Evolutionary conservation across 2,329 filamentous ascomycete genomes (phyloP).

Genomic region (Scedosporium boydii): DNA sequence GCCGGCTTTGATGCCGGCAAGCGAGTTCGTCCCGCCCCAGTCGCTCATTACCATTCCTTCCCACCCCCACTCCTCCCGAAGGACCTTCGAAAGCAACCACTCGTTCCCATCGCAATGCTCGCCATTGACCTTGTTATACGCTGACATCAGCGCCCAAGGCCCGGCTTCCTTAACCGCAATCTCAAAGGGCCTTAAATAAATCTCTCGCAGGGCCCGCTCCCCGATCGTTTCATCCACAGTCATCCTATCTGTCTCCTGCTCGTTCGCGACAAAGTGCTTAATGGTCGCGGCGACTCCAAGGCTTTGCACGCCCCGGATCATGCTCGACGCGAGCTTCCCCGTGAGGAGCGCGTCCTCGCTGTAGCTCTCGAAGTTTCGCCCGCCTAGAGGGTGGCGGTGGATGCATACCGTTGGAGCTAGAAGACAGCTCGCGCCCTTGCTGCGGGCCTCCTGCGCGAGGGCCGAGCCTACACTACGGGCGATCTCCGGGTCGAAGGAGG

Average conservation of each 20-base stretch:
- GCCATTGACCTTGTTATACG: constrained; percentile 30
- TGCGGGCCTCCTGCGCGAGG: constrained; percentile 41
- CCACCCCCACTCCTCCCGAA: constrained; percentile 36
- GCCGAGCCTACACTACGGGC: constrained; percentile 47
- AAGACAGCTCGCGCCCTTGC: constrained; percentile 64
- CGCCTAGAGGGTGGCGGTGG: constrained; percentile 30
- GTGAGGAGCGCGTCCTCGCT: constrained; percentile 30
- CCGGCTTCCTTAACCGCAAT: constrained; percentile 27
- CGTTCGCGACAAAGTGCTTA: constrained; percentile 36
- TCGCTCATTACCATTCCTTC: constrained; percentile 24
- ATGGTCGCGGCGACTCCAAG: constrained; percentile 29
- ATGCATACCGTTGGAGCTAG: constrained; percentile 28
- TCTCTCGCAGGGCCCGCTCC: constrained; percentile 16
- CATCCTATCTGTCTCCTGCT: constrained; percentile 21
- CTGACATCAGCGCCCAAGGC: constrained; percentile 27
- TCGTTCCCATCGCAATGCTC: constrained; percentile 19
- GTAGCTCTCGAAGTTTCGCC: constrained; percentile 31
- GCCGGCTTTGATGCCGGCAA: constrained; percentile 20
- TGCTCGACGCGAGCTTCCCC: constrained; percentile 22
- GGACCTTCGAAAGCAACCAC: constrained; percentile 21
- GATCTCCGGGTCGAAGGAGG: constrained; percentile 52
- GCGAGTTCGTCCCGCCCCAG: constrained; percentile 26
- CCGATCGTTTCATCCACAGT: constrained; percentile 18
- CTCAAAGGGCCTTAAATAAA: constrained; percentile 29
- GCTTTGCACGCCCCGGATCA: constrained; percentile 28